A percentile compares a stretch with the other conserved stretches of the same genome.
Conservation (phyloP, 768 basidiomycete species). For the Termitomyces sp. region DNA sequence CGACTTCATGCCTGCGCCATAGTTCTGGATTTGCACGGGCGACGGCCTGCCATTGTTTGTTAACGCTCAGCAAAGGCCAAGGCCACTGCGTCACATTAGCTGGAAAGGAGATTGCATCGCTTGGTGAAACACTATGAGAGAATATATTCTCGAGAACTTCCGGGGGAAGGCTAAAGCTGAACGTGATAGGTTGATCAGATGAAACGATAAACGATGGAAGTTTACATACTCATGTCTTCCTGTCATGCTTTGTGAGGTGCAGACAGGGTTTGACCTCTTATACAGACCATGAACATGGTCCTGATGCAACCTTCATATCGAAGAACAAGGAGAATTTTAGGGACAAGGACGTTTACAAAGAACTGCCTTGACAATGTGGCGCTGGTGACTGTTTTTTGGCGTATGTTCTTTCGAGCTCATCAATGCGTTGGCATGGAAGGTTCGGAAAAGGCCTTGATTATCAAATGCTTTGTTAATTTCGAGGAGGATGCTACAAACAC, state of each 20-base stretch:
- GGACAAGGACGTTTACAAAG: not conserved
- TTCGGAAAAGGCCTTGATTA: not conserved
- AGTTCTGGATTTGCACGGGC: conserved; percentile 2
- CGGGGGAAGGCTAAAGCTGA: not conserved
- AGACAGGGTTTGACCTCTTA: not conserved
- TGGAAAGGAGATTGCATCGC: not conserved
- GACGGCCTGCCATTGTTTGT: conserved; percentile 4
- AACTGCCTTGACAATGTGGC: not conserved
- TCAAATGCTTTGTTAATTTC: not conserved
- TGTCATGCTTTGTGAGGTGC: not conserved
- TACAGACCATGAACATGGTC: not conserved
- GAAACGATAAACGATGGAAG: not conserved
- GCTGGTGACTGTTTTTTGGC: not conserved
- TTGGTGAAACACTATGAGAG: not conserved
- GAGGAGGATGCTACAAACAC: not conserved
- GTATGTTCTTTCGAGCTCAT: not conserved
- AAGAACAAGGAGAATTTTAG: not conserved
- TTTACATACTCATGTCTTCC: not conserved
- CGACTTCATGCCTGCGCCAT: conserved; percentile 3
- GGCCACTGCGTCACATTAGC: conserved; percentile 2
- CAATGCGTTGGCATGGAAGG: not conserved
- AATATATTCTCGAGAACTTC: conserved; percentile 8
- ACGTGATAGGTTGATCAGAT: not conserved
- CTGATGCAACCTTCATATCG: not conserved
- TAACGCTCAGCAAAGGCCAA: conserved; percentile 5